Evolutionary conservation across 2,329 filamentous ascomycete genomes (phyloP), one percentile per base, ranked within the genome.

Genomic region (Fusarium cicatricum): DNA sequence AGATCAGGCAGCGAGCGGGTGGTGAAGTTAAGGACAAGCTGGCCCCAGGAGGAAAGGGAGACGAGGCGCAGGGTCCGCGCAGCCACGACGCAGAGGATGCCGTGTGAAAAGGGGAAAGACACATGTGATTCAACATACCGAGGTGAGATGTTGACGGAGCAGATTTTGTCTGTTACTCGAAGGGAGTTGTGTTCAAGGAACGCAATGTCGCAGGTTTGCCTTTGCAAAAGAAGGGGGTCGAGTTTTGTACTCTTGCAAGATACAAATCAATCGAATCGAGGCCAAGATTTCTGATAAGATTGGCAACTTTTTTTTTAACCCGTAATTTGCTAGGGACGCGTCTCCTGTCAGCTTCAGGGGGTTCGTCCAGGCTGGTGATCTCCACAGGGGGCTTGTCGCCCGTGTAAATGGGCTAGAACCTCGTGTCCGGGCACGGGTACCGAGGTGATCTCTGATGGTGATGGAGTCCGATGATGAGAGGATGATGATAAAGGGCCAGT

Each of bases 11-110:
- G 46, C 60, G 21, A 21, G n/a, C 7, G 21, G 21, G 21, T 55
- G 33, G 28, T 37, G 34, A 57, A 55, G 34, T 56, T 52, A 31
- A 67, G 65, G 65, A 68, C 65, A 68, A 67, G 64, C 51, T 68
- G 65, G 59, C 65, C 61, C 49, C 31, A 49, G 40, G 50, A 49
- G 42, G 53, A 49, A 53, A 59, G 47, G 58, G 58, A 49, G 53
- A 49, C 46, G 48, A 64, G 60, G 60, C 60, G 49, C 47, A 55
- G 37, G 34, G 21, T 28, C 40, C 29, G 21, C 10, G 44, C 32
- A 37, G 51, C 59, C 47, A 60, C 47, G 16, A 21, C 50, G 43
- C 52, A 50, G 52, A 39, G 29, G 15, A 11, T 26, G 33, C 12
- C 44, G 16, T 37, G 46, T 43, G 52, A 65, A 50, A 34, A 40